Conservation (phyloP, 768 basidiomycete genomes). For the Lactarius indigo region DNA sequence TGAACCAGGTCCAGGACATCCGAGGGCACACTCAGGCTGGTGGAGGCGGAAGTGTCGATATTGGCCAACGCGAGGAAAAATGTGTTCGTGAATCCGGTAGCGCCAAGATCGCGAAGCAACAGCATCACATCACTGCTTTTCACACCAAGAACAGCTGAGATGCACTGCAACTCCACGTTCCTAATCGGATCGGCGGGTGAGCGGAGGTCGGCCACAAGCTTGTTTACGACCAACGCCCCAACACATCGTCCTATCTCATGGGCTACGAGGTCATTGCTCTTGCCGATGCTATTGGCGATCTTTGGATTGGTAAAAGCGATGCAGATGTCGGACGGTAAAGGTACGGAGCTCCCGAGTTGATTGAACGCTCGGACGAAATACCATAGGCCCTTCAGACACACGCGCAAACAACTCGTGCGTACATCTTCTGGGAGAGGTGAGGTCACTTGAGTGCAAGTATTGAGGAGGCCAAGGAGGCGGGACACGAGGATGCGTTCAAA, state of each 20-base stretch:
- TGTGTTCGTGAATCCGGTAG: background rate
- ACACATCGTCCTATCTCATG: background rate
- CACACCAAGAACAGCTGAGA: background rate
- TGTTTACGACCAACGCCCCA: background rate
- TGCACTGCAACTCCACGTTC: background rate
- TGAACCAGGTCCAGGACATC: background rate
- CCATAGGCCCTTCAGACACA: background rate
- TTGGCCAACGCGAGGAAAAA: background rate
- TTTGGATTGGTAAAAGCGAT: background rate
- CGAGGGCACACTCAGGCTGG: background rate
- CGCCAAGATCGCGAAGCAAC: background rate
- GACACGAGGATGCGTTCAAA: background rate
- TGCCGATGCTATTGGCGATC: too few relatives aligned
- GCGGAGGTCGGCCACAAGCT: background rate
- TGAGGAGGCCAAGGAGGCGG: background rate
- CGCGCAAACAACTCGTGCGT: background rate
- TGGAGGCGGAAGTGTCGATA: background rate
- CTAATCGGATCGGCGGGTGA: background rate
- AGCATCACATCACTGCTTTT: background rate
- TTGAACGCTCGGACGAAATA: background rate
- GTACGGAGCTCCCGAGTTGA: background rate
- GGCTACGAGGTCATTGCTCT: background rate
- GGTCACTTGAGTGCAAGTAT: background rate
- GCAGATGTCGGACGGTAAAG: background rate
- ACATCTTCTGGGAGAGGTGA: background rate